Conservation (phyloP, 192 early-diverging fungal genomes). For the Podila epigama region DNA sequence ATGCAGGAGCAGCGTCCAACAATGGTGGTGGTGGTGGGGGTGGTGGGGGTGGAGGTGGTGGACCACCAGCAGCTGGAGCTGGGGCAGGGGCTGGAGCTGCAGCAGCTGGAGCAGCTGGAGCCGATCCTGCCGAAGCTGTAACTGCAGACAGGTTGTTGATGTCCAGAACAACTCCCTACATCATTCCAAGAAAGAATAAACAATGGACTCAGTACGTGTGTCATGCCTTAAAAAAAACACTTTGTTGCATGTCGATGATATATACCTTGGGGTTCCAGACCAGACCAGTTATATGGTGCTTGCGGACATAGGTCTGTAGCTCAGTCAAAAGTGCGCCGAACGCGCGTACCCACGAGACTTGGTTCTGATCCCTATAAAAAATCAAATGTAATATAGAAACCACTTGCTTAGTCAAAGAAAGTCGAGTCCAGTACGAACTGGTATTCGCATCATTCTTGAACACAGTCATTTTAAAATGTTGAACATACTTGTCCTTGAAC, state of each 20-base stretch:
- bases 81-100: constrained; percentile 46
- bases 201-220: too few species aligned
- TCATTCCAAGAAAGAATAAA: constrained; percentile 2
- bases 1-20: constrained; percentile 10
- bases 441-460: not conserved
- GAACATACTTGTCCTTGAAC: constrained; percentile 82
- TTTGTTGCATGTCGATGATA: not conserved
- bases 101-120: constrained; percentile 48
- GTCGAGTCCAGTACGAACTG: too few species aligned
- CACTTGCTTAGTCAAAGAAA: too few species aligned
- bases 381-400: not conserved
- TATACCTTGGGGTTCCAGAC: constrained; percentile 86
- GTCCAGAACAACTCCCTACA: constrained; percentile 28
- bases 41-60: constrained; percentile 63
- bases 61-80: constrained; percentile 49
- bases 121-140: constrained; percentile 51
- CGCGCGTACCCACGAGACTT: constrained; percentile 87
- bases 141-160: constrained; percentile 35
- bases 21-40: constrained; percentile 68
- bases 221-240: too few species aligned
- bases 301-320: constrained; percentile 87
- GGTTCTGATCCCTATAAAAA: constrained; percentile 67
- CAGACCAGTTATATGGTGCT: constrained; percentile 87
- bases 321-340: constrained; percentile 75
- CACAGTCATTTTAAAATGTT: not conserved